Percentiles rank a stretch among this genome's conserved stretches.
phyloP scores from a whole-genome alignment of 495 filamentous ascomycete species.

The Penicillium goetzii region DNA sequence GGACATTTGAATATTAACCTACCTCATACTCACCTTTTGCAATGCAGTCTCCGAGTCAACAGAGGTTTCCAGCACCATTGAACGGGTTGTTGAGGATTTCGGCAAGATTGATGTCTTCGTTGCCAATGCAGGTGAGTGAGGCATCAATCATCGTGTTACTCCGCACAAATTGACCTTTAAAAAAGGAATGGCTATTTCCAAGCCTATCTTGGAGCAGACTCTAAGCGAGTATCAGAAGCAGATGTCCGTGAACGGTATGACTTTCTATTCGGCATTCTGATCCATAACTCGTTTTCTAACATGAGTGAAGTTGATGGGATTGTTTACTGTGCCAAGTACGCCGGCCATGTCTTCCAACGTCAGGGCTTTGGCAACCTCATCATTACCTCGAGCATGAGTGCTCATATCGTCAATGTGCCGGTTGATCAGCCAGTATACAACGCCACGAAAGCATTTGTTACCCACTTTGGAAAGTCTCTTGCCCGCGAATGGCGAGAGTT shows the following conservation, averaged over 20 bases:
- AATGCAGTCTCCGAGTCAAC: constrained; percentile 41
- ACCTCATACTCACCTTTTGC: neutral
- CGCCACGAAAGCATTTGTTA: constrained; percentile 67
- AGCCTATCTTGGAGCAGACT: constrained; percentile 50
- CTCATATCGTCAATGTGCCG: constrained; percentile 73
- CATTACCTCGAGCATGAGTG: constrained; percentile 80
- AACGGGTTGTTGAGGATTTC: constrained; percentile 46
- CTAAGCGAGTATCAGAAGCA: constrained; percentile 52
- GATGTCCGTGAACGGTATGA: constrained; percentile 46
- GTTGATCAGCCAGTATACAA: constrained; percentile 69
- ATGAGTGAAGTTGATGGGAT: constrained; percentile 34
- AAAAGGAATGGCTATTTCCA: constrained; percentile 55
- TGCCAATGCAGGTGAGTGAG: constrained; percentile 39
- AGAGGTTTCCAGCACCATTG: constrained; percentile 36
- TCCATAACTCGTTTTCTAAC: neutral
- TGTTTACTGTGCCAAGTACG: constrained; percentile 40
- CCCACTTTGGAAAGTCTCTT: constrained; percentile 66
- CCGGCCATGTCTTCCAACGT: constrained; percentile 61
- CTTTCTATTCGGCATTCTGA: neutral
- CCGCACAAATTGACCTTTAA: constrained; percentile 1
- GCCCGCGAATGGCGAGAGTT: constrained; percentile 71
- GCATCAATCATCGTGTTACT: neutral
- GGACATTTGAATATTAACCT: neutral
- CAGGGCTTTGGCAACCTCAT: constrained; percentile 65
- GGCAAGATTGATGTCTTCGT: constrained; percentile 54